Percentiles rank a stretch among this genome's conserved stretches.
Evolutionary conservation across 352 stramenopile species (phyloP).

Genomic region (Globisporangium spiculum): DNA sequence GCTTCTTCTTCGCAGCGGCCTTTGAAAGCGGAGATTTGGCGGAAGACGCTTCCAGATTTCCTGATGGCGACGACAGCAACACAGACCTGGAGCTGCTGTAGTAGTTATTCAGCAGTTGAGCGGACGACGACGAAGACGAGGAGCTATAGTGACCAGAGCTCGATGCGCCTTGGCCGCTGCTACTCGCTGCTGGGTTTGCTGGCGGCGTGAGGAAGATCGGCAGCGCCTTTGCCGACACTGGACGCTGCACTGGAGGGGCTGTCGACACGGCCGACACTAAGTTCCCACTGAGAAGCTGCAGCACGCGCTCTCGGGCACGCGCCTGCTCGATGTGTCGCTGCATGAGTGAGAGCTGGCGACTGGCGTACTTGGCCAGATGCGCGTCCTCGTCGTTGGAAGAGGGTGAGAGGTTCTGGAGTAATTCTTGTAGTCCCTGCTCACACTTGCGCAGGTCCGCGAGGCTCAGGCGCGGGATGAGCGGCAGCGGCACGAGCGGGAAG

Average conservation of each 20-base stretch:
- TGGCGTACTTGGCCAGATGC: conserved; percentile 57
- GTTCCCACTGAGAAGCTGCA: conserved; percentile 33
- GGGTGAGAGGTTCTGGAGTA: conserved; percentile 35
- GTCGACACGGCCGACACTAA: background rate
- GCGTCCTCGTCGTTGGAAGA: conserved; percentile 35
- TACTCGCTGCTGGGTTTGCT: background rate
- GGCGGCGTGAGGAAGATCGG: conserved; percentile 15
- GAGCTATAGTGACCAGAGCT: background rate
- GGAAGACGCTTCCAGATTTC: background rate
- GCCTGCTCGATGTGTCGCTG: conserved; percentile 49
- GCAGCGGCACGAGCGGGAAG: conserved; percentile 61
- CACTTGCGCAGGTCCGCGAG: conserved; percentile 44
- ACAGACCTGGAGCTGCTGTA: background rate
- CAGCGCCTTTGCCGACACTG: conserved; percentile 1
- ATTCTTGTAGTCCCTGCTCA: conserved; percentile 29
- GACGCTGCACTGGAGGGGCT: background rate
- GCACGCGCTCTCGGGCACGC: conserved; percentile 50
- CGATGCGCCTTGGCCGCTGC: background rate
- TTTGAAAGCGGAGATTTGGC: conserved; percentile 3
- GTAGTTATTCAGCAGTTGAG: background rate
- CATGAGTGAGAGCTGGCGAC: conserved; percentile 50
- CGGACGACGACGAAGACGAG: background rate
- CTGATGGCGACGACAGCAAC: background rate
- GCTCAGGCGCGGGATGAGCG: conserved; percentile 45
- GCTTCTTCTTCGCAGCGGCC: conserved; percentile 24